phyloP scores from a whole-genome alignment of 352 stramenopile species.

The Phytophthora megakarya region DNA sequence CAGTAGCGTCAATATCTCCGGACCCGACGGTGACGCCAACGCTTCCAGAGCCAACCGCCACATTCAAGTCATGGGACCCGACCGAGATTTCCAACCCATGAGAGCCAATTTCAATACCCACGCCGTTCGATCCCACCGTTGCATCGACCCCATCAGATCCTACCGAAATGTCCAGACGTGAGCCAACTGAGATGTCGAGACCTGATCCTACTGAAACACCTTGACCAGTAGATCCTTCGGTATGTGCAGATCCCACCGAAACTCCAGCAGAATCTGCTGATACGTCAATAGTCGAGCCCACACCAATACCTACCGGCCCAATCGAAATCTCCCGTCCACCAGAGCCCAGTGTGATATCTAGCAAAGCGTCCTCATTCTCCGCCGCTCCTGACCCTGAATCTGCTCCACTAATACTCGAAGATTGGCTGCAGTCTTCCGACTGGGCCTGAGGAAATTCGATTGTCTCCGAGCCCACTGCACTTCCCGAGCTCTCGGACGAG shows the following conservation, averaged over 20 bases:
- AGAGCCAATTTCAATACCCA: slow-evolving; percentile 3
- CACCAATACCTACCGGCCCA: slow-evolving; percentile 9
- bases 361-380: slow-evolving; percentile 13
- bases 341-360: slow-evolving; percentile 13
- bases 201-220: slow-evolving; percentile 12
- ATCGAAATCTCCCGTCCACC: too few relatives aligned
- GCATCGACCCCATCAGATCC: slow-evolving; percentile 3
- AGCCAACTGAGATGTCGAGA: slow-evolving; percentile 4
- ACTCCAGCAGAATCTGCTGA: slow-evolving; percentile 17
- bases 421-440: slow-evolving; percentile 23
- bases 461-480: slow-evolving; percentile 15
- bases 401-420: slow-evolving; percentile 16
- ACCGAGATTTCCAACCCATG: slow-evolving; percentile 14
- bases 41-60: slow-evolving; percentile 16
- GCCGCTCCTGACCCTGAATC: slow-evolving; percentile 12
- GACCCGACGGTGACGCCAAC: slow-evolving; percentile 15
- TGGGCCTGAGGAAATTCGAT: slow-evolving; percentile 24
- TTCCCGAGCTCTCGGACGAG: slow-evolving; percentile 17
- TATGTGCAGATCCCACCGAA: slow-evolving; percentile 26
- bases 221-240: too few relatives aligned
- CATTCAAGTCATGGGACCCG: slow-evolving; percentile 10
- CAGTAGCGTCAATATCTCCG: slow-evolving; percentile 4
- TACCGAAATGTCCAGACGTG: neutral
- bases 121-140: slow-evolving; percentile 1
- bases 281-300: slow-evolving; percentile 13